Conservation (phyloP, 352 stramenopile genomes). For the Pythium sukuiense region DNA sequence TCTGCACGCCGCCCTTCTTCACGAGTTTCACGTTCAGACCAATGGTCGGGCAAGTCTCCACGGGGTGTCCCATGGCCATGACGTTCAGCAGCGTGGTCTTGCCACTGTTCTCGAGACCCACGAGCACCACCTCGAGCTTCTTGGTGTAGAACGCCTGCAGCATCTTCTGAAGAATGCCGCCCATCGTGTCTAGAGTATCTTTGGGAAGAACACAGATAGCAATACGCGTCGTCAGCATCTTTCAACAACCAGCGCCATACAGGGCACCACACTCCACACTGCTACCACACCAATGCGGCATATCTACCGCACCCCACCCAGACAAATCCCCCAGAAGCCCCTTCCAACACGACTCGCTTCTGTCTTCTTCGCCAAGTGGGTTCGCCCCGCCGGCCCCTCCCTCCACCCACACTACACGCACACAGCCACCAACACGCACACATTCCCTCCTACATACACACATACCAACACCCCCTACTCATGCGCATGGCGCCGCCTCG, state of each 20-base stretch:
- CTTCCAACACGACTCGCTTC: conserved; percentile 2
- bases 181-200: conserved; percentile 65
- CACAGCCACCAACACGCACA: background rate
- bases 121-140: conserved; percentile 96
- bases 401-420: background rate
- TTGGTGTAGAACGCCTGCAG: conserved; percentile 97
- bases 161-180: conserved; percentile 92
- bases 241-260: background rate
- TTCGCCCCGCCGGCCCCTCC: background rate
- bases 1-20: conserved; percentile 94
- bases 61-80: conserved; percentile 93
- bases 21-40: conserved; percentile 97
- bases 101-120: conserved; percentile 96
- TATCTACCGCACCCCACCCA: background rate
- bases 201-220: background rate
- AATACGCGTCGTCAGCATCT: conserved; percentile 7
- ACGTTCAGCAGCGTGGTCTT: conserved; percentile 97
- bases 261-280: background rate
- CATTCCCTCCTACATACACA: too few relatives aligned
- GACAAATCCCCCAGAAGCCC: background rate
- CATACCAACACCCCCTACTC: background rate
- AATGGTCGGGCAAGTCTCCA: conserved; percentile 97
- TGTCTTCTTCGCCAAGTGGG: background rate
- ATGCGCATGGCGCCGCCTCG: background rate
- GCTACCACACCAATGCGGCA: too few relatives aligned